phyloP scores from a whole-genome alignment of 768 basidiomycete genomes.

The Ramaria sp. region DNA sequence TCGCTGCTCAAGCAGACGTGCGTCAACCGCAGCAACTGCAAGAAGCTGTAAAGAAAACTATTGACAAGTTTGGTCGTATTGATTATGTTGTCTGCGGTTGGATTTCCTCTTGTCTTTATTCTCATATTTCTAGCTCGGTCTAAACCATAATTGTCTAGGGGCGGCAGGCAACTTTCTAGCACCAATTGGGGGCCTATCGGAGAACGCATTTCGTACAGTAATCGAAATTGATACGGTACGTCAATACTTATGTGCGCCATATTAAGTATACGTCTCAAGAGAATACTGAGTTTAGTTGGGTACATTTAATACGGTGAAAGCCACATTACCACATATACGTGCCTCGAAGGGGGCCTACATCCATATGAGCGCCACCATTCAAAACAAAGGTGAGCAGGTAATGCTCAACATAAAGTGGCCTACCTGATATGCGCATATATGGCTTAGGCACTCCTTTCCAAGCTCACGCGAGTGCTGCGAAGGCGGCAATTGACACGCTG shows the following conservation, averaged over 20 bases:
- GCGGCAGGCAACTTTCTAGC: constrained; percentile 96
- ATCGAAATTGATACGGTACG: constrained; percentile 87
- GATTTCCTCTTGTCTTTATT: constrained; percentile 14
- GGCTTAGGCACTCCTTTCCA: constrained; percentile 68
- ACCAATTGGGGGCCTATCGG: constrained; percentile 71
- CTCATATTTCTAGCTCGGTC: not conserved
- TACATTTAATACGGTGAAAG: constrained; percentile 91
- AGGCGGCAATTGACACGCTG: constrained; percentile 87
- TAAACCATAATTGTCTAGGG: constrained; percentile 36
- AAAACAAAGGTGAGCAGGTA: constrained; percentile 54
- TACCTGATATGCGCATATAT: not conserved
- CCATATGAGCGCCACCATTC: constrained; percentile 82
- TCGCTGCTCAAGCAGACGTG: constrained; percentile 76
- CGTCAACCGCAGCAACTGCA: constrained; percentile 61
- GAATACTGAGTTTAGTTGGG: constrained; percentile 52
- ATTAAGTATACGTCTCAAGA: not conserved
- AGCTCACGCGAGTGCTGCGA: constrained; percentile 89
- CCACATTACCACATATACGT: constrained; percentile 68
- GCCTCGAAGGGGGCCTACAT: constrained; percentile 72
- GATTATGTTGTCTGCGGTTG: constrained; percentile 93
- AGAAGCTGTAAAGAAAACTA: constrained; percentile 64
- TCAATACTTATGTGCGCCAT: constrained; percentile 2
- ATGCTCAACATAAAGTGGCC: not conserved
- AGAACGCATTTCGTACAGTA: constrained; percentile 87
- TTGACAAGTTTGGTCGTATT: constrained; percentile 72